Percentiles rank a stretch among this genome's conserved stretches.
Conservation (phyloP, 345 rosid genomes). For the Mercurialis annua region DNA sequence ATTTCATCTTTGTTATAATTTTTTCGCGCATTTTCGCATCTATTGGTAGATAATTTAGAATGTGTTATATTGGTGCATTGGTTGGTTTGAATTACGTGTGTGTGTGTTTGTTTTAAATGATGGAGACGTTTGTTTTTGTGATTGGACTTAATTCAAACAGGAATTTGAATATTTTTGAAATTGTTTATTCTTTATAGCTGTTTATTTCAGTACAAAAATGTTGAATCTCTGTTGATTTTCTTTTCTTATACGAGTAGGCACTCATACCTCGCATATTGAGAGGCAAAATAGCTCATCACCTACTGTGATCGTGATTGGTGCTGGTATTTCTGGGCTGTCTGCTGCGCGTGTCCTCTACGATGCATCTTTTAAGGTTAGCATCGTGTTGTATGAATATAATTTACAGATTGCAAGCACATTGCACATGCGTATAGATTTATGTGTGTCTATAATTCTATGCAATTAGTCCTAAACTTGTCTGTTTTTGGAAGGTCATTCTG, state of each 20-base stretch:
- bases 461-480: not conserved
- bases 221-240: not conserved
- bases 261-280: constrained; percentile 38
- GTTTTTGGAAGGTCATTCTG: constrained; percentile 52
- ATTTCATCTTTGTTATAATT: not conserved
- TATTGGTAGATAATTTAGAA: not conserved
- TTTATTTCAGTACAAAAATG: not conserved
- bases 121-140: not conserved
- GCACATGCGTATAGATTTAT: not conserved
- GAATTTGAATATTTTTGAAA: not conserved
- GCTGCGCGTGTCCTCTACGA: constrained; percentile 71
- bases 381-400: not conserved
- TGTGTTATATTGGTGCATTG: not conserved
- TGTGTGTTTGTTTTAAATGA: not conserved
- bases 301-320: constrained; percentile 74
- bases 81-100: not conserved
- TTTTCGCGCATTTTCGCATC: not conserved
- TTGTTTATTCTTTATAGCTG: not conserved
- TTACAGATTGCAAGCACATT: not conserved
- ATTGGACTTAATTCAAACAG: not conserved
- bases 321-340: constrained; percentile 87
- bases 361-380: constrained; percentile 59
- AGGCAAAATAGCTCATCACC: constrained; percentile 49
- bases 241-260: constrained; percentile 26
- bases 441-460: not conserved